Base-by-base conservation (phyloP, 352 stramenopile species). In the Phytophthora sansomeana region DNA sequence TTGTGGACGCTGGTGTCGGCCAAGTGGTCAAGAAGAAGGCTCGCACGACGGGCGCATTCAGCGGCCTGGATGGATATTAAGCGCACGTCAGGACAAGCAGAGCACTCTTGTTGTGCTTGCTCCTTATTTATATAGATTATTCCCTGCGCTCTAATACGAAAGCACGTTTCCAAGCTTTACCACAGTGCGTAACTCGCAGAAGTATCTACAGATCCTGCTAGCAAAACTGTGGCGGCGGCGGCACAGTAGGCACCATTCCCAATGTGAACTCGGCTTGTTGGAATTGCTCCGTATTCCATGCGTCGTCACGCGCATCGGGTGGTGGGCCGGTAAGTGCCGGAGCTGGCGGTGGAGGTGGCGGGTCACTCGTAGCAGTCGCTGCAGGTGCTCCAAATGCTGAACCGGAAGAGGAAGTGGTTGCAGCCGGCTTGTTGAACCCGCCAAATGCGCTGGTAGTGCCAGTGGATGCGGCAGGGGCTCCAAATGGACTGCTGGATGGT, bases 281-380 rank as follows among this genome's bases (percentile, higher is more conserved):
- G 38, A 90, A 92, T 63, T 92, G 83, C 69, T 78, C 57, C 1
- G 46, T 39, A 60, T 90, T 90, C 83, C 83, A 92, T 19, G 78
- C 72, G 19, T 90, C 81, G 57, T 90, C 83, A 14, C 80, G 76
- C 50, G 59, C 58, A 55, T 68, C 75, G 26, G 52, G 74, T 19
- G 67, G 53, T 46, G 56, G 72, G 33, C 56, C 50, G 41, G 17
- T 48, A 28, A 62, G 55, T 58, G 53, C 35, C 13, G 58, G 62
- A 17, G 55, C 30, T 14, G 62, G 50, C 47, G 61, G 62, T 29
- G 56, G 42, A 17, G 50, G 58, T 16, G 42, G 39, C 21, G 52
- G 51, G 47, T 50, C 44, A 26, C 51, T 53, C 48, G 57, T 24
- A 3, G 51, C 59, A 9, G 46, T 35, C 17, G 28, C 46, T 4